Evolutionary conservation across 148 eudicot genomes (phyloP).

Genomic region (Euryodendron excelsum): DNA sequence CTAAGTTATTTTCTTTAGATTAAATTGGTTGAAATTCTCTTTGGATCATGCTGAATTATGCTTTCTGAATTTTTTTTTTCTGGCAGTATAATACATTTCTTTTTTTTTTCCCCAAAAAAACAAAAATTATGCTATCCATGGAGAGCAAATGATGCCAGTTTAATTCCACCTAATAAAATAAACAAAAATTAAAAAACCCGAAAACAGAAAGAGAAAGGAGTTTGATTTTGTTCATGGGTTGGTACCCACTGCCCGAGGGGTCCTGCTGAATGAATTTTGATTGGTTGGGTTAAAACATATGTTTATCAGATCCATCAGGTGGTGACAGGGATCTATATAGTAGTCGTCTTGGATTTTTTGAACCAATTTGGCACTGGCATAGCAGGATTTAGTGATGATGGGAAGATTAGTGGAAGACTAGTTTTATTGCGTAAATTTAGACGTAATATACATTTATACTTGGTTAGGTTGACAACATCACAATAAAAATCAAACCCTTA

Average conservation of each 20-base stretch:
- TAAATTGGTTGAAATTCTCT: constrained; percentile 2
- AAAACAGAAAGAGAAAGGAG: too few species aligned
- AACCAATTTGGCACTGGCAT: neutral
- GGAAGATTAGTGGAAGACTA: neutral
- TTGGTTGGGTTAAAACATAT: neutral
- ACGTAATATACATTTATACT: too few species aligned
- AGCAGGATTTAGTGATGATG: neutral
- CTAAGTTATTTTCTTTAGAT: neutral
- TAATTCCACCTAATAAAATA: too few species aligned
- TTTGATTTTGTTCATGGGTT: neutral
- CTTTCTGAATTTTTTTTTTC: neutral
- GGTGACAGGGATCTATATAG: neutral
- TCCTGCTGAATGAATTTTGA: neutral
- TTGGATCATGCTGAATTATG: neutral
- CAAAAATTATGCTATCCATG: neutral
- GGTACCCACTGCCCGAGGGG: neutral
- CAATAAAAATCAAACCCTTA: too few species aligned
- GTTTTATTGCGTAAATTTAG: neutral
- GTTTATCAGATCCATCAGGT: neutral
- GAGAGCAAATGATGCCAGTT: neutral
- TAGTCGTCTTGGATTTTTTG: neutral
- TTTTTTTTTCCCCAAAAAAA: too few species aligned
- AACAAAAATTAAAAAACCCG: too few species aligned
- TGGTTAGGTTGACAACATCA: neutral
- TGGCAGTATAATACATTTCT: neutral